Evolutionary conservation across 2,329 filamentous ascomycete species (phyloP).

Genomic region (Cladorrhinum sp.): DNA sequence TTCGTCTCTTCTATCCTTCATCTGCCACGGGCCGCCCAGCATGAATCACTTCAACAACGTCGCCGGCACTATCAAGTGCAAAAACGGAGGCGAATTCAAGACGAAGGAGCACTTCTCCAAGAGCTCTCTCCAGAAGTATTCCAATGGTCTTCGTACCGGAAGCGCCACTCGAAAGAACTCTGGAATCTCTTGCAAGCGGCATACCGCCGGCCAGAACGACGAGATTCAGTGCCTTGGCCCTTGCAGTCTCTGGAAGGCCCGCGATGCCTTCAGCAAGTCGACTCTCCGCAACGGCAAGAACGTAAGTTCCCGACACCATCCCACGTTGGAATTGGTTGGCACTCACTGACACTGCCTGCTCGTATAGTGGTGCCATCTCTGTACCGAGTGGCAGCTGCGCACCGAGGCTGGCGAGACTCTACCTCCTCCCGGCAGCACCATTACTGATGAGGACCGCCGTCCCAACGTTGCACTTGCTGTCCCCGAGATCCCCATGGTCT

Average conservation of each 20-base stretch:
- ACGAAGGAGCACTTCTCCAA: slow-evolving; percentile 30
- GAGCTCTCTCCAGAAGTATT: slow-evolving; percentile 30
- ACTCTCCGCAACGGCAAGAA: slow-evolving; percentile 30
- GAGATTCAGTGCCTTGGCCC: slow-evolving; percentile 33
- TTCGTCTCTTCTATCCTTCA: not conserved
- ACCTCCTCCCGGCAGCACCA: slow-evolving; percentile 23
- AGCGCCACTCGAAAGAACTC: slow-evolving; percentile 24
- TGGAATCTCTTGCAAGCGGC: slow-evolving; percentile 31
- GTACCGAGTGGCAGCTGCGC: slow-evolving; percentile 33
- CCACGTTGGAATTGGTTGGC: slow-evolving; percentile 15
- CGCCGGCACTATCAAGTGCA: slow-evolving; percentile 24
- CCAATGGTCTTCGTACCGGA: slow-evolving; percentile 13
- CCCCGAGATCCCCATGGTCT: not conserved
- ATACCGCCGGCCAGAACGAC: slow-evolving; percentile 13
- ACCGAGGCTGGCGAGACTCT: slow-evolving; percentile 26
- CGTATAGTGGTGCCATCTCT: slow-evolving; percentile 33
- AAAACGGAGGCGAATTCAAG: slow-evolving; percentile 32
- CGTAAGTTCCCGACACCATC: slow-evolving; percentile 27
- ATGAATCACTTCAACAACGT: not conserved
- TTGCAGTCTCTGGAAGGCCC: slow-evolving; percentile 29
- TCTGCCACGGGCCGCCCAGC: not conserved
- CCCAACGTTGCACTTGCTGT: not conserved
- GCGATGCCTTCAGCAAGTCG: slow-evolving; percentile 34
- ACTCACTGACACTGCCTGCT: slow-evolving; percentile 31
- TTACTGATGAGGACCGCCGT: slow-evolving; percentile 11